Conservation (phyloP, 345 rosid genomes). For the Brassica juncea region DNA sequence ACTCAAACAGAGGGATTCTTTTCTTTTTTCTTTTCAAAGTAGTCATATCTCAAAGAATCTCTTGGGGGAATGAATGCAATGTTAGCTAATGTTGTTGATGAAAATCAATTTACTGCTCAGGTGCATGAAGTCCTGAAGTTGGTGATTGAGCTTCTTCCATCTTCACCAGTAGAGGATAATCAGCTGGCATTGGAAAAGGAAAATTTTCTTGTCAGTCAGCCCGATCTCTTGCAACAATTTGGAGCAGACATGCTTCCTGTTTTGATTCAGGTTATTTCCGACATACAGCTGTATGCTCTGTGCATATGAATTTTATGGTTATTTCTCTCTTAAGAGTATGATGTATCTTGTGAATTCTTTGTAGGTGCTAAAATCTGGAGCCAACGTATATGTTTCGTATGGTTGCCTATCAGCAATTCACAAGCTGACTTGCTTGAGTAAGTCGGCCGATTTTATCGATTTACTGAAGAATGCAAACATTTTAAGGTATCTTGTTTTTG, state of each 20-base stretch:
- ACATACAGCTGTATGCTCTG: slow-evolving; percentile 1
- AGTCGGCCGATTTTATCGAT: slow-evolving; percentile 64
- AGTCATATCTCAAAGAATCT: slow-evolving; percentile 12
- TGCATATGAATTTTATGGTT: slow-evolving; percentile 11
- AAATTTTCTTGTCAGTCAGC: slow-evolving; percentile 58
- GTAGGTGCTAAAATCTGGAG: slow-evolving; percentile 91
- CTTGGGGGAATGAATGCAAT: neutral
- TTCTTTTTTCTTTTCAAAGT: neutral
- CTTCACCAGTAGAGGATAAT: slow-evolving; percentile 43
- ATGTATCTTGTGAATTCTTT: slow-evolving; percentile 21
- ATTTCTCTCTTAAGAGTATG: slow-evolving; percentile 19
- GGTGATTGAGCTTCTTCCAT: slow-evolving; percentile 83
- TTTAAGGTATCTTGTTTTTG: slow-evolving; percentile 55
- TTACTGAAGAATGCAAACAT: slow-evolving; percentile 67
- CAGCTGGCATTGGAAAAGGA: slow-evolving; percentile 62
- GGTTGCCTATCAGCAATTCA: slow-evolving; percentile 77
- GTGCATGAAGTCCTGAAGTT: slow-evolving; percentile 89
- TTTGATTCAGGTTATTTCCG: slow-evolving; percentile 70
- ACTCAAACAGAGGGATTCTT: neutral
- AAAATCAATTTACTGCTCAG: slow-evolving; percentile 43
- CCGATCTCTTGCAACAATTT: slow-evolving; percentile 62
- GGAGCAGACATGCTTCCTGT: slow-evolving; percentile 67
- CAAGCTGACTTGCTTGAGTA: slow-evolving; percentile 65
- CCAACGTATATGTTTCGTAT: slow-evolving; percentile 67
- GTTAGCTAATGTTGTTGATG: slow-evolving; percentile 4